Evolutionary conservation across 352 stramenopile species (phyloP).

Genomic region (Phytophthora fragariae): DNA sequence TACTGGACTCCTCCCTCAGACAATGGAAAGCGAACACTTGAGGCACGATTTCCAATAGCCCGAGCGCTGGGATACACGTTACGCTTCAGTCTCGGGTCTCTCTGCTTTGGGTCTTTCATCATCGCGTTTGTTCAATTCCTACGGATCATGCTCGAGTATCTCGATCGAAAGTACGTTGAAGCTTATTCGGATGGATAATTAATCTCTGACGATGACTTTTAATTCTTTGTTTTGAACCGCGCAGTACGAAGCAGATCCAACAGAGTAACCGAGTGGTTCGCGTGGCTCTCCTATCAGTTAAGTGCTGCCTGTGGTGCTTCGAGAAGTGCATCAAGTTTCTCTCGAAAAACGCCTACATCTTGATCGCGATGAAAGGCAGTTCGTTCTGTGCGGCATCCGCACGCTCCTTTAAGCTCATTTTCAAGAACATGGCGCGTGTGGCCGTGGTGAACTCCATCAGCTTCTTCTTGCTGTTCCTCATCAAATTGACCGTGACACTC

Average conservation of each 20-base stretch:
- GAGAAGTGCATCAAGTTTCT: slow-evolving; percentile 98
- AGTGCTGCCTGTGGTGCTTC: slow-evolving; percentile 96
- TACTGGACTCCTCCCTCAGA: slow-evolving; percentile 87
- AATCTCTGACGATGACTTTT: background rate
- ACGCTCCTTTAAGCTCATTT: slow-evolving; percentile 94
- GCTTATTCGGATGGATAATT: background rate
- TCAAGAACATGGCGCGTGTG: slow-evolving; percentile 92
- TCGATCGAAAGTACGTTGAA: slow-evolving; percentile 90
- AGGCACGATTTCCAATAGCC: slow-evolving; percentile 68
- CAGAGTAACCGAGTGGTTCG: slow-evolving; percentile 80
- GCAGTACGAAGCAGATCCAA: slow-evolving; percentile 80
- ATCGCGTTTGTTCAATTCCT: slow-evolving; percentile 97
- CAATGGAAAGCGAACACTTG: slow-evolving; percentile 48
- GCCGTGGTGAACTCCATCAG: slow-evolving; percentile 93
- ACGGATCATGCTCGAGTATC: slow-evolving; percentile 93
- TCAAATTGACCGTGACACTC: slow-evolving; percentile 90
- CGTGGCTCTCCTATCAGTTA: slow-evolving; percentile 77
- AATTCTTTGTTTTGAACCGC: background rate
- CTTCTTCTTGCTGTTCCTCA: slow-evolving; percentile 94
- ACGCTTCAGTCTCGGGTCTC: slow-evolving; percentile 94
- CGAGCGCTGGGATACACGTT: slow-evolving; percentile 65
- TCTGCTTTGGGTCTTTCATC: slow-evolving; percentile 96
- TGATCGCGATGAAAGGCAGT: slow-evolving; percentile 83
- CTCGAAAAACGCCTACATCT: slow-evolving; percentile 97
- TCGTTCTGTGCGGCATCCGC: slow-evolving; percentile 92